Percentiles rank a stretch among this genome's conserved stretches.
Evolutionary conservation across 352 stramenopile genomes (phyloP).

Genomic region (Phytopythium ostracodes): DNA sequence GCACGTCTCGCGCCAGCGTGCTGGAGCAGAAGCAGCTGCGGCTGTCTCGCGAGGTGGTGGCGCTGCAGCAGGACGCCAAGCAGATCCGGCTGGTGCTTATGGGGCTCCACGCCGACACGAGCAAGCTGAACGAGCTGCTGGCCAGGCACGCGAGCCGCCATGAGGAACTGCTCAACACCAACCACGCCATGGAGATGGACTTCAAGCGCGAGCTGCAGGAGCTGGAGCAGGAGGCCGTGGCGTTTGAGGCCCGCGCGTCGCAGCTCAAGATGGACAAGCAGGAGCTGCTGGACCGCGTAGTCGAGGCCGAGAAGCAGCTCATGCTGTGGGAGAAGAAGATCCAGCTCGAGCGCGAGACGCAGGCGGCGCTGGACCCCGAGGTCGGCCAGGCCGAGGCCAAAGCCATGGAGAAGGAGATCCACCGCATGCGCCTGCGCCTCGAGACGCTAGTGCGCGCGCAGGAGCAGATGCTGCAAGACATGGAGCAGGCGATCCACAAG

Average conservation of each 20-base stretch:
- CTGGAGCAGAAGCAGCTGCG: conserved; percentile 88
- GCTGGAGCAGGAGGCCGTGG: conserved; percentile 74
- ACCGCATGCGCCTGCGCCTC: conserved; percentile 93
- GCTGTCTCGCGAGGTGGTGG: conserved; percentile 79
- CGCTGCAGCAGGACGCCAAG: conserved; percentile 81
- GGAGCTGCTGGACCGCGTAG: conserved; percentile 85
- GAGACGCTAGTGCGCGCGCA: conserved; percentile 89
- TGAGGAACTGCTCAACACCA: conserved; percentile 82
- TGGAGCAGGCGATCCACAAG: conserved; percentile 93
- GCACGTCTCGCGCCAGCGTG: conserved; percentile 88
- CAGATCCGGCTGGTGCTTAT: conserved; percentile 64
- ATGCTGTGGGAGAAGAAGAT: conserved; percentile 97
- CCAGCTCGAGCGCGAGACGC: conserved; percentile 94
- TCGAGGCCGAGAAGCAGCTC: conserved; percentile 91
- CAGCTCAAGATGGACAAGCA: conserved; percentile 82
- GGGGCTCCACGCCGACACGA: conserved; percentile 90
- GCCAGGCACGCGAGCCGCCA: conserved; percentile 77
- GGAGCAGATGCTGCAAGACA: conserved; percentile 92
- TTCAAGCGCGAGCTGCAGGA: conserved; percentile 91
- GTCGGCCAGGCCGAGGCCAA: conserved; percentile 89
- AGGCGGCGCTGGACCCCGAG: conserved; percentile 90
- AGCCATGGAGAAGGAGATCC: conserved; percentile 95
- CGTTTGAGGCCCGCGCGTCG: conserved; percentile 69
- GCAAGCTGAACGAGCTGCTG: conserved; percentile 92
- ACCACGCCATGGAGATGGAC: conserved; percentile 87